Evolutionary conservation across 75 land plant species (phyloP), one percentile per base, ranked within the genome.

Genomic region (Chamaecyparis obtusa): DNA sequence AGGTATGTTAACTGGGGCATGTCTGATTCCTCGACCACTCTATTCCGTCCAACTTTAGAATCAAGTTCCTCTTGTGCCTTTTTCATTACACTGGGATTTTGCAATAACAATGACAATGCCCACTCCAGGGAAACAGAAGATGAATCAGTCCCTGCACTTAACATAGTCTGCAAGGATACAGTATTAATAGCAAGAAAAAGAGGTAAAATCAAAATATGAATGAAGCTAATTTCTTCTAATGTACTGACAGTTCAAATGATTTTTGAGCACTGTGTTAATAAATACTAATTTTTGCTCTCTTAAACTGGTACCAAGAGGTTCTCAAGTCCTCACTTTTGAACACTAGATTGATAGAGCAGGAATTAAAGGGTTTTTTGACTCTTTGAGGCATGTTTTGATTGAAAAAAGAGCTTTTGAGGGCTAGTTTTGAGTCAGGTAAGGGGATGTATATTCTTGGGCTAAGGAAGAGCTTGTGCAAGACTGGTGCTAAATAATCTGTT

Each of bases 21-120:
- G 51, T 90, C 86, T 0, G 71, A 21, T 77, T 87, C 86, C 10
- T 84, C 30, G 4, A 90, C 76, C 19, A 90, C 16, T 3, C 86
- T 89, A 0, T 27, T 75, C 13, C 1, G n/a, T 15, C 89, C 89
- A 7, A 87, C 55, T 51, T 51, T 51, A 51, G 55, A 51, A 51
- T 51, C 55, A 14, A 90, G 32, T 77, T 90, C 89, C 9, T 72
- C 33, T 54, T 85, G 86, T 9, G 5, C 74, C 78, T 60, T 84
- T 72, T 84, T 54, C 86, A 76, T 27, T 9, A 67, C 36, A 3
- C 60, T 19, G 4, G 83, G 84, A 49, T 85, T 67, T 15, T 3
- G 69, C 71, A 88, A 15, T 51, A 90, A 48, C 91, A 84, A 72
- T 16, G 89, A 35, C 64, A 90, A 55, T 35, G 86, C 86, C 90